phyloP scores from a whole-genome alignment of 2,329 filamentous ascomycete species.

The Penicillium frequentans region DNA sequence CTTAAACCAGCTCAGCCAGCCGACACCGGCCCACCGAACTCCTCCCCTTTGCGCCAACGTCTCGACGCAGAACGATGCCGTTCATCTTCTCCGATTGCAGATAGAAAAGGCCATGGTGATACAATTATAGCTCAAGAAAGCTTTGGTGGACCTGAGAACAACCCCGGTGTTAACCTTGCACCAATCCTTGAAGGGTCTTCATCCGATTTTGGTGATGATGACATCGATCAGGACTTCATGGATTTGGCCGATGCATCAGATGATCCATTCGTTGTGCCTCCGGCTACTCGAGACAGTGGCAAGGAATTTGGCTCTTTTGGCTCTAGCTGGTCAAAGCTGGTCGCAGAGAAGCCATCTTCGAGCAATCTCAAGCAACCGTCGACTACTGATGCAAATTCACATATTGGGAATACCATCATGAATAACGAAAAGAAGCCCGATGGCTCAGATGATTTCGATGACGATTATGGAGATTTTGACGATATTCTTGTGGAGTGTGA shows the following conservation, averaged over 20 bases:
- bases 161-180: neutral
- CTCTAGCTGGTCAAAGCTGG: conserved; percentile 16
- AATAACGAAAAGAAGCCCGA: conserved; percentile 20
- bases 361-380: conserved; percentile 1
- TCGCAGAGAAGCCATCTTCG: conserved; percentile 10
- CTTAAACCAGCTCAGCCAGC: conserved; percentile 35
- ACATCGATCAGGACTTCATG: conserved; percentile 47
- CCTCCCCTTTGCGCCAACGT: conserved; percentile 43
- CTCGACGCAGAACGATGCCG: conserved; percentile 31
- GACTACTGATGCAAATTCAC: conserved; percentile 1
- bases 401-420: conserved; percentile 5
- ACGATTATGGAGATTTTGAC: conserved; percentile 65
- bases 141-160: neutral
- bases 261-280: conserved; percentile 29
- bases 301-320: conserved; percentile 17
- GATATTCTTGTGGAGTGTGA: conserved; percentile 59
- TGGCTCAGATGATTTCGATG: conserved; percentile 63
- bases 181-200: conserved; percentile 28
- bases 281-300: neutral
- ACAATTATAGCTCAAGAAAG: neutral
- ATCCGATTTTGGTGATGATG: conserved; percentile 51
- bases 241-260: conserved; percentile 38
- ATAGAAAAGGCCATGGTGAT: conserved; percentile 9
- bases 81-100: conserved; percentile 33
- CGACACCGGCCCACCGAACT: conserved; percentile 41